Evolutionary conservation across 805 yeast genomes (phyloP), one percentile per base, ranked within the genome.

Genomic region (Teunomyces panamensis): DNA sequence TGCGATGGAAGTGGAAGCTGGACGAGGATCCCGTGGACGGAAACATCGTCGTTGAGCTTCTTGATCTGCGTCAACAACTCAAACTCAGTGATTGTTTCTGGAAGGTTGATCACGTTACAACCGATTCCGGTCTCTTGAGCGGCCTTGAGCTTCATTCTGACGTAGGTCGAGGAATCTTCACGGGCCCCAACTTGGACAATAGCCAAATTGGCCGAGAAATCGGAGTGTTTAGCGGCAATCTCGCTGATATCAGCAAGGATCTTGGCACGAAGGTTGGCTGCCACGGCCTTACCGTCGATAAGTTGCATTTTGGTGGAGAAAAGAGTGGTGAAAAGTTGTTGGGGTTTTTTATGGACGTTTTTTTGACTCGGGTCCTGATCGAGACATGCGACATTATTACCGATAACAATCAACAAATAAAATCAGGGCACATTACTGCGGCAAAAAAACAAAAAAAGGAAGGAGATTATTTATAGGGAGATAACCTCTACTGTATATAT

Each of bases 161-260:
- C 91, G 65, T 87, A 87, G 3, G 89, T 85, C n/a, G 85, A 73
- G 9, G 94, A 86, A 60, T 87, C 96, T 17, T 85, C 85, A 64
- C 92, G 76, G 24, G 72, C 70, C 47, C 95, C 96, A 17, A 87
- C 86, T 68, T 87, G 96, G 53, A 87, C 73, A 54, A 87, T 87
- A 51, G 83, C 73, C 59, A 87, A 71, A 37, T 73, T 75, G 28
- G 96, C 94, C 53, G 73, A 69, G 65, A 87, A 86, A 42, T 71
- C 72, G 11, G 83, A 77, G 54, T 78, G 73, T 30, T 68, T 62
- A 9, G 64, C 51, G 61, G 79, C 77, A 47, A 77, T 54, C 46
- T 60, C 58, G 11, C 49, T 28, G 57, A 81, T 77, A 41, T 77
- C 74, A 11, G 59, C 63, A 48, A 70, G 75, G 54, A 73, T 61